Evolutionary conservation across 2,329 filamentous ascomycete species (phyloP), one percentile per base, ranked within the genome.

Genomic region (Pseudocercospora macadamiae): DNA sequence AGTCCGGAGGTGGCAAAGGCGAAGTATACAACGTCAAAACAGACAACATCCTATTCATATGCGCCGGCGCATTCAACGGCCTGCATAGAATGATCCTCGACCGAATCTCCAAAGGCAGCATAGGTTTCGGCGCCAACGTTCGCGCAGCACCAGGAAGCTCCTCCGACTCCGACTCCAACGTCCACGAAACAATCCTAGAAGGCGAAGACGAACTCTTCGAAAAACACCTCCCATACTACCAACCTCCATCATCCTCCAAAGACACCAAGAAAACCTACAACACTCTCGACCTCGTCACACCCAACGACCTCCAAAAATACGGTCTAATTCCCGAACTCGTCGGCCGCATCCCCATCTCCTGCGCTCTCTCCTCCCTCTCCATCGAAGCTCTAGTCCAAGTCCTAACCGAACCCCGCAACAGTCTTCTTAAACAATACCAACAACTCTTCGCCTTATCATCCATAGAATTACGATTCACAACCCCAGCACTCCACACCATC

Each of bases 1-100:
- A 64, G 21, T 39, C 63, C 57, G 52, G 59, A 69, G 58, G 60
- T 70, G 16, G 72, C 74, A 49, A 87, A 85, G 71, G 80, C 18
- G 86, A 88, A 61, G 77, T 84, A 3, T 88, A 83, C 74, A 87
- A 90, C 56, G 88, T 97, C 58, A 89, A 95, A 68, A 99, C 95
- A 0, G 93, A 92, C 64, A 97, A 97, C 68, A 97, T 99, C 60
- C 83, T 99, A 25, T 99, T 99, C 76, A 92, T 99, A 39, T 96
- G 95, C 73, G 96, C 93, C 10, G 95, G 95, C 16, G 95, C 95
- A 16, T 99, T 99, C 72, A 90, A 96, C 32, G 93, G 93, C 2
- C 81, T 97, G 1, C 91, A 97, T 70, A 96, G 96, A 73, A 84
- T 89, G 30, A 85, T 99, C 49, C 81, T 96, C 60, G 89, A 92